A percentile compares a stretch with the other conserved stretches of the same genome.
Conservation (phyloP, 306 rosid species). For the Benincasa hispida region DNA sequence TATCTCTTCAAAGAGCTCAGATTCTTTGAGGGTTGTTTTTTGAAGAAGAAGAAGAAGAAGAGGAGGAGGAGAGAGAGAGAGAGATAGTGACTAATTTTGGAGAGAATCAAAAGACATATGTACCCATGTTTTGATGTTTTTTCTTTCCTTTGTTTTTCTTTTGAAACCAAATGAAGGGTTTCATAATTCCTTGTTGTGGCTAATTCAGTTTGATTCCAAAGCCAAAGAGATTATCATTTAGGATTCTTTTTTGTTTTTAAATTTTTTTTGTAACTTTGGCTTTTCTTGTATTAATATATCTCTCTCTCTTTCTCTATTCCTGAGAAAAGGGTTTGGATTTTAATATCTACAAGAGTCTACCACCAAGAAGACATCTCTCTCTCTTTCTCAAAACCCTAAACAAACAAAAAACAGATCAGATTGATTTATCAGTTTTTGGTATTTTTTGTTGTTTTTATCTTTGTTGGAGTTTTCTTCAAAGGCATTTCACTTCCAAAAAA, state of each 20-base stretch:
- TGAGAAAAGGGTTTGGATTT: background rate
- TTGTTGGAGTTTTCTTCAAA: conserved; percentile 47
- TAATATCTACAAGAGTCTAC: background rate
- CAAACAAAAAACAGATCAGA: conserved; percentile 22
- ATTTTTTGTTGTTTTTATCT: conserved; percentile 16
- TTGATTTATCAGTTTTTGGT: conserved; percentile 9
- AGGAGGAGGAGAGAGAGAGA: conserved; percentile 10
- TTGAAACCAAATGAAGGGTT: background rate
- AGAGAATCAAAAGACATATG: conserved; percentile 17
- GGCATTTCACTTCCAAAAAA: conserved; percentile 3
- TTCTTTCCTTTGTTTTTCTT: background rate
- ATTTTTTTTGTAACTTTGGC: background rate
- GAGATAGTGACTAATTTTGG: conserved; percentile 47
- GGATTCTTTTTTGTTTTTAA: background rate
- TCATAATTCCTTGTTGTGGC: background rate
- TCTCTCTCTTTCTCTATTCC: background rate
- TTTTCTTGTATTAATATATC: conserved; percentile 11
- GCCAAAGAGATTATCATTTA: conserved; percentile 1
- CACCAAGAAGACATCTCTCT: background rate
- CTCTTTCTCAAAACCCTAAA: conserved; percentile 9
- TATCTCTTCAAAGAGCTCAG: background rate
- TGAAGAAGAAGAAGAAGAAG: background rate
- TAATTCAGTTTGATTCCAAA: conserved; percentile 21
- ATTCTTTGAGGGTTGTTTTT: conserved; percentile 9
- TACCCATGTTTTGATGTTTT: conserved; percentile 19